Evolutionary conservation across 345 rosid species (phyloP), one percentile per base, ranked within the genome.

Genomic region (Brassica cretica): DNA sequence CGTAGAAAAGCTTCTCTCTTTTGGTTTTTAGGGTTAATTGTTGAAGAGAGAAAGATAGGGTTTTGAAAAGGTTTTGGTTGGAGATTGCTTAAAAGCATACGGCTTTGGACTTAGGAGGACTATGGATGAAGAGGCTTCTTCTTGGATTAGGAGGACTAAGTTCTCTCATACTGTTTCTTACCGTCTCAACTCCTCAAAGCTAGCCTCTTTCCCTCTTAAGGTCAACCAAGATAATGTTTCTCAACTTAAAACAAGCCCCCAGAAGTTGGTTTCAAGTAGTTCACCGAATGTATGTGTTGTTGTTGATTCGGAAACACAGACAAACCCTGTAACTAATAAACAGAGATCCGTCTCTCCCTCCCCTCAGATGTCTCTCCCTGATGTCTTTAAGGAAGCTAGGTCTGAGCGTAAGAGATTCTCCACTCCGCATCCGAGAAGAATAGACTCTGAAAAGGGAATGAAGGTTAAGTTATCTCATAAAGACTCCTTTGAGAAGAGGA

Each of bases 121-220:
- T 64, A 51, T 91, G 97, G 93, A 80, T 75, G 98, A 88, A 66
- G 95, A 89, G 24, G 80, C 86, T 70, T 64, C 55, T 83, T 96
- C 98, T 39, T 96, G 97, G 99, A 80, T 96, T 41, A 86, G 99
- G 88, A 87, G 99, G 84, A 71, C 96, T 0, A 96, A 91, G 35
- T 96, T 85, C 80, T 93, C 99, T 33, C 96, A 90, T 8, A 96
- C 98, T 2, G 83, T 96, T 76, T 93, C 87, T 75, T 88, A 91
- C 68, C 89, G 99, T 72, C 64, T 93, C 32, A 91, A 93, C 77
- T 70, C 90, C 12, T 86, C 96, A 6, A 85, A 76, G 76, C 80
- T 89, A 82, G 79, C 82, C 35, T 81, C 93, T 68, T 69, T 86
- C 32, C 80, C 88, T 32, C 59, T 93, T 19, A 44, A 46, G 16